These are phyloP conservation scores for Cerrena zonata DNA, from an alignment of 1,284 basidiomycete genomes.

Conservation along the genomic window DNA sequence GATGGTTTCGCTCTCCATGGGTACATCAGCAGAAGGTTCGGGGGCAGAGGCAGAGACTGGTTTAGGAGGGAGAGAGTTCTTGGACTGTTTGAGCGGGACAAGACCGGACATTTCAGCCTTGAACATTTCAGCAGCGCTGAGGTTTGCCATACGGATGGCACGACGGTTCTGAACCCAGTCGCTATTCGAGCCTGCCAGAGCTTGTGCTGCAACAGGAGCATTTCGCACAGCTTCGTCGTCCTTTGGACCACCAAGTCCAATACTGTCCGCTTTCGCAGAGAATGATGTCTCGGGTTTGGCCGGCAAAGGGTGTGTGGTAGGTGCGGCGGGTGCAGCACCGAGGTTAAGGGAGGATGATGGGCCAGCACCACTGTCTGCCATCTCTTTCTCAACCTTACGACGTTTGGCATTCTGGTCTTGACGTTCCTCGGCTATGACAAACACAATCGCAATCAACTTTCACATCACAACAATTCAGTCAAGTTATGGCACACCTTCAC, in stretches of 20 bases:
- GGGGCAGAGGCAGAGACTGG: constrained; percentile 19
- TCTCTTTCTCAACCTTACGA: constrained; percentile 72
- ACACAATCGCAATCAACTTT: neutral
- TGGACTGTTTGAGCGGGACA: constrained; percentile 50
- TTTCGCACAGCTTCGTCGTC: constrained; percentile 51
- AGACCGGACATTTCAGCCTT: constrained; percentile 83
- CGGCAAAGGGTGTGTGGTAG: constrained; percentile 47
- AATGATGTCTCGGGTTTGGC: constrained; percentile 56
- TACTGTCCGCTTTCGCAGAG: constrained; percentile 67
- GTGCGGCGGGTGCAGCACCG: constrained; percentile 39
- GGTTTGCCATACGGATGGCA: constrained; percentile 90
- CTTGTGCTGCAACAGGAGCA: constrained; percentile 54
- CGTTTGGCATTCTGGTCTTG: constrained; percentile 87
- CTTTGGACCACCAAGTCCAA: constrained; percentile 61
- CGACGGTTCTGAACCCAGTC: constrained; percentile 84
- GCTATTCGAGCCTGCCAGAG: constrained; percentile 73
- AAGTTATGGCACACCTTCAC: constrained; percentile 67
- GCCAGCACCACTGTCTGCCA: constrained; percentile 42
- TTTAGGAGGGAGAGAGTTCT: constrained; percentile 22
- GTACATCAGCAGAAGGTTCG: constrained; percentile 12
- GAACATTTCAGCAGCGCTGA: constrained; percentile 89
- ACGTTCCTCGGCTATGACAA: constrained; percentile 74
- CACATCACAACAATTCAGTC: constrained; percentile 3
- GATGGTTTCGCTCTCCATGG: constrained; percentile 17
- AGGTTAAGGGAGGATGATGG: constrained; percentile 53